phyloP scores from a whole-genome alignment of 495 filamentous ascomycete genomes.

The Darksidea phi region DNA sequence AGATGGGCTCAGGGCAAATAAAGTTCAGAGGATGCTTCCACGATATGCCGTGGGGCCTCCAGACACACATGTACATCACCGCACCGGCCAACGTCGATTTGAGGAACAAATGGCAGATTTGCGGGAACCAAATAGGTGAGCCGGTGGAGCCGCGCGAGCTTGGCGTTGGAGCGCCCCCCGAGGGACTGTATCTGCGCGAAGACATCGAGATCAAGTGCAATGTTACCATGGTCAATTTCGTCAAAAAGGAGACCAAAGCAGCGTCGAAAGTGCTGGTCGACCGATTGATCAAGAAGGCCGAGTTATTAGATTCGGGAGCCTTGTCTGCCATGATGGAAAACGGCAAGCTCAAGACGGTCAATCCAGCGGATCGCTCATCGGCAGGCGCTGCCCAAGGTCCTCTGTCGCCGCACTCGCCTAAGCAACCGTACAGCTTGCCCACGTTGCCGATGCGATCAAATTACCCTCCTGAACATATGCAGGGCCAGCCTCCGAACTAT shows the following conservation, averaged over 20 bases:
- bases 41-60: conserved; percentile 43
- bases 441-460: conserved; percentile 19
- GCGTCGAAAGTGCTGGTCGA: conserved; percentile 41
- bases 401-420: conserved; percentile 19
- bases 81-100: conserved; percentile 41
- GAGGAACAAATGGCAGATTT: conserved; percentile 42
- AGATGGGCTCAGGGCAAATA: conserved; percentile 39
- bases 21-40: conserved; percentile 44
- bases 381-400: background rate
- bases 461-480: conserved; percentile 15
- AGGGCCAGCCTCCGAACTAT: conserved; percentile 13
- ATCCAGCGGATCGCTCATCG: conserved; percentile 33
- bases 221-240: conserved; percentile 38
- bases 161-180: conserved; percentile 40
- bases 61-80: conserved; percentile 43
- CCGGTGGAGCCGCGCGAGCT: conserved; percentile 39
- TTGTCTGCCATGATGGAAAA: conserved; percentile 44
- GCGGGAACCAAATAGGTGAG: conserved; percentile 43
- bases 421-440: conserved; percentile 21
- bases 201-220: conserved; percentile 43
- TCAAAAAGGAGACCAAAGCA: conserved; percentile 41
- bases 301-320: conserved; percentile 40
- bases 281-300: conserved; percentile 41
- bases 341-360: conserved; percentile 42
- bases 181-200: conserved; percentile 44